Base-by-base conservation (phyloP, 2,329 filamentous ascomycete species). In the Purpureocillium lavendulum region DNA sequence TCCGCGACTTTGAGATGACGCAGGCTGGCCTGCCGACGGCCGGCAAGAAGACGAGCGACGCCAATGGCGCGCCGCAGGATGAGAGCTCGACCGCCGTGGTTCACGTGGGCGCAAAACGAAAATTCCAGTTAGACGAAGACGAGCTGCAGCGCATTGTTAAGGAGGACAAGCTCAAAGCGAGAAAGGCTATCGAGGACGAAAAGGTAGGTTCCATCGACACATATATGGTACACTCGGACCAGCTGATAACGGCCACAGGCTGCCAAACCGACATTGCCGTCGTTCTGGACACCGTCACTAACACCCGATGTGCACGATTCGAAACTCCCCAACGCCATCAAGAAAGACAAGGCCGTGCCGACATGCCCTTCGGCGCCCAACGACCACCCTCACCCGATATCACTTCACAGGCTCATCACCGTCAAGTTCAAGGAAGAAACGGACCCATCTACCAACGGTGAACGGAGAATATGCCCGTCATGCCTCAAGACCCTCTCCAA, bases 281-380 rank as follows among this genome's bases (percentile, higher is more conserved):
- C 87, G 1, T 97, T 97, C 64, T 97, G 90, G 92, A 83, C 90
- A 1, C 90, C 88, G 0, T 86, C 84, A 0, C 75, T 90, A 41
- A 94, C 85, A 1, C 87, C 87, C 11, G 60, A 63, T 31, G 58
- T 59, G 28, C 54, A 60, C 35, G 52, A 59, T 39, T 57, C 69
- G 36, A 66, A 71, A 38, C 66, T 80, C 38, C 68, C 79, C 53
- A 62, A 73, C 7, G 64, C 75, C 30, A 62, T 62, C n/a, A 81
- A 78, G 55, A 73, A 77, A 39, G 57, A 65, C 37, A 94, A 92
- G 55, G 64, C 74, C 18, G 69, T 71, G 5, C 87, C 88, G 0
- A 68, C 83, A 3, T 97, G 89, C 51, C 89, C 89, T 0, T 83
- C 81, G 0, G 87, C 87, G 11, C 66, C 73, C 3, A 67, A 77